Evolutionary conservation across 2,329 filamentous ascomycete genomes (phyloP).

Genomic region (Hymenoscyphus infarciens): DNA sequence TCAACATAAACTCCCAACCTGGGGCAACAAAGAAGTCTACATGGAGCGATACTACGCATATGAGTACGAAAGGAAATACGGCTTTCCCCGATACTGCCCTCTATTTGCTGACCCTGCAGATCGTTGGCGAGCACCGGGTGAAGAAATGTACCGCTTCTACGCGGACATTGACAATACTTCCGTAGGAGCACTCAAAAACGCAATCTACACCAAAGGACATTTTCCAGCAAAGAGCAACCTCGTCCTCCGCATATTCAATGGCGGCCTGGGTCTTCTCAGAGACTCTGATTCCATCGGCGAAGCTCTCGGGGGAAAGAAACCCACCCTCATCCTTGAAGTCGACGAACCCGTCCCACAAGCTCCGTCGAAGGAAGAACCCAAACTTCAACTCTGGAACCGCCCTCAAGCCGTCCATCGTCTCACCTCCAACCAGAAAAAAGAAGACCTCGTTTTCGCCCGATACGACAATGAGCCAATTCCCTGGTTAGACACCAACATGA

Average conservation of each 20-base stretch:
- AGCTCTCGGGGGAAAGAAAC: background rate
- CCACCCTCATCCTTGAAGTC: background rate
- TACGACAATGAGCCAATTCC: background rate
- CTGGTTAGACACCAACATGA: background rate
- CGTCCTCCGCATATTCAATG: background rate
- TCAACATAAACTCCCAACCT: slow-evolving; percentile 4
- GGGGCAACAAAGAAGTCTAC: background rate
- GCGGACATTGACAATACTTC: background rate
- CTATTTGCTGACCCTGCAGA: background rate
- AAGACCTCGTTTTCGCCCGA: background rate
- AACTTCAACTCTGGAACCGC: background rate
- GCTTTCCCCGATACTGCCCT: background rate
- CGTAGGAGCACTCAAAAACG: slow-evolving; percentile 7
- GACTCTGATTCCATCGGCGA: background rate
- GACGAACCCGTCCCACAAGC: background rate
- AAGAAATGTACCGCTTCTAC: slow-evolving; percentile 8
- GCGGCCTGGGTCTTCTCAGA: background rate
- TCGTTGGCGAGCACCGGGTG: background rate
- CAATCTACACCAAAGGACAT: slow-evolving; percentile 6
- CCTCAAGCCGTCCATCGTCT: background rate
- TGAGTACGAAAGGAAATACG: slow-evolving; percentile 8
- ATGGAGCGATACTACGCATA: slow-evolving; percentile 13
- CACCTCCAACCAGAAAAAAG: background rate
- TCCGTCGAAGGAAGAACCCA: background rate
- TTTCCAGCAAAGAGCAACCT: slow-evolving; percentile 8